These are phyloP conservation scores for Neofusicoccum sp. DNA, from an alignment of 2,329 filamentous ascomycete genomes.

Conservation along the genomic window DNA sequence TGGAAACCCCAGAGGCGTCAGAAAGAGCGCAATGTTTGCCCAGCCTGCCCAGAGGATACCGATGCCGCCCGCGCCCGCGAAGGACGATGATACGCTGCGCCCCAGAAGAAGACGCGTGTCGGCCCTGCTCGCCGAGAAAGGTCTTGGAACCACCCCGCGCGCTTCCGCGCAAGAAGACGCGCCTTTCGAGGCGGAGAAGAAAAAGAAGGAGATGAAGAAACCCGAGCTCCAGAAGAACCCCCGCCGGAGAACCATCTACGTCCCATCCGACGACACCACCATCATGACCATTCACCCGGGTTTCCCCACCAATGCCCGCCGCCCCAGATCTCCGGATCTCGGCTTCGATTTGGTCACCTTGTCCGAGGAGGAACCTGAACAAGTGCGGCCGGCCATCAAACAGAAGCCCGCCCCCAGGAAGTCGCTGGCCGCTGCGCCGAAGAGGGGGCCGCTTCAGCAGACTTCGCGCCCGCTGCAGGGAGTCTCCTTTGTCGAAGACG, in stretches of 20 bases:
- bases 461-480: conserved; percentile 41
- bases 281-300: conserved; percentile 53
- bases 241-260: conserved; percentile 50
- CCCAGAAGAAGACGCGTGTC: conserved; percentile 37
- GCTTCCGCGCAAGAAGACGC: conserved; percentile 21
- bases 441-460: conserved; percentile 51
- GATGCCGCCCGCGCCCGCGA: conserved; percentile 24
- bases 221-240: conserved; percentile 41
- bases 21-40: conserved; percentile 33
- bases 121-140: conserved; percentile 29
- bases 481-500: conserved; percentile 42
- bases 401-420: conserved; percentile 36
- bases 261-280: conserved; percentile 52
- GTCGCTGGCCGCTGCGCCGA: conserved; percentile 47
- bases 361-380: conserved; percentile 38
- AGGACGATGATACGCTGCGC: conserved; percentile 21
- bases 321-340: conserved; percentile 36
- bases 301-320: conserved; percentile 26
- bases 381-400: conserved; percentile 28
- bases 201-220: conserved; percentile 26
- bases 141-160: not conserved
- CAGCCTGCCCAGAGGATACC: conserved; percentile 38
- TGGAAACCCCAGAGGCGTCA: conserved; percentile 25
- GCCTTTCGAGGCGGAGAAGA: no score
- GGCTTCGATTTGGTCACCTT: conserved; percentile 39